phyloP scores from a whole-genome alignment of 2,329 filamentous ascomycete species.

The Paecilomyces niveus region DNA sequence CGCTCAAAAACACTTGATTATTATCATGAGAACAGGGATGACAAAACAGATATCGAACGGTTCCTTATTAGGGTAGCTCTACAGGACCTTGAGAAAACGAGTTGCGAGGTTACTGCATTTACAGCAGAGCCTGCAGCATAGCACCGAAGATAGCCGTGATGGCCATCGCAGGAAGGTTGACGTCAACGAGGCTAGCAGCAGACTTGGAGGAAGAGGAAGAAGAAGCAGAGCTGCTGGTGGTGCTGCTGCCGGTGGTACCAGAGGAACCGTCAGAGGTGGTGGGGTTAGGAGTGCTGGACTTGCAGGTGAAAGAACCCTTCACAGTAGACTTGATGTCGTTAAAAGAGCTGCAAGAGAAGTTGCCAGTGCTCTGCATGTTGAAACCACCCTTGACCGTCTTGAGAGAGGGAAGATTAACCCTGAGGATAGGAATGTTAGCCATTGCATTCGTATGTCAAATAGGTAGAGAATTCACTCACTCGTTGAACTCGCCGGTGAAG shows the following conservation, averaged over 20 bases:
- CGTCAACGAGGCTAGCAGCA: conserved; percentile 27
- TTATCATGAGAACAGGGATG: conserved; percentile 30
- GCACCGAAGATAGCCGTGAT: conserved; percentile 38
- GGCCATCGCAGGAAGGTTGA: conserved; percentile 32
- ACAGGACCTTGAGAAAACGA: conserved; percentile 28
- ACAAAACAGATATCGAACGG: conserved; percentile 12
- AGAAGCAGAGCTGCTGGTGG: conserved; percentile 20
- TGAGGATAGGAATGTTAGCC: conserved; percentile 28
- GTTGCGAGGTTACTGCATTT: conserved; percentile 30
- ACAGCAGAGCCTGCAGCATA: conserved; percentile 40
- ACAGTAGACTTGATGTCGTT: conserved; percentile 38
- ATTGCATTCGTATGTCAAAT: not conserved
- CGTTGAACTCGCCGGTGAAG: conserved; percentile 74
- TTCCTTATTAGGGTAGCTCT: conserved; percentile 31
- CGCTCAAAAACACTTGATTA: conserved; percentile 25
- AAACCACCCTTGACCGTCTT: conserved; percentile 65
- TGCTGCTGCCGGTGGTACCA: conserved; percentile 17
- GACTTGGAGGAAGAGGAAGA: conserved; percentile 25
- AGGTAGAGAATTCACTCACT: conserved; percentile 51
- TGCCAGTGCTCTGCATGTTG: conserved; percentile 59
- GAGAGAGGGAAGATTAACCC: conserved; percentile 62
- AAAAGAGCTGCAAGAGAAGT: conserved; percentile 54
- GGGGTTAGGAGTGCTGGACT: conserved; percentile 28
- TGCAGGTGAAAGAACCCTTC: conserved; percentile 42
- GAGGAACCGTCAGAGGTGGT: conserved; percentile 25